Conservation (phyloP, 202 grass and related monocot genomes). For the Dendrocalamus latiflorus region DNA sequence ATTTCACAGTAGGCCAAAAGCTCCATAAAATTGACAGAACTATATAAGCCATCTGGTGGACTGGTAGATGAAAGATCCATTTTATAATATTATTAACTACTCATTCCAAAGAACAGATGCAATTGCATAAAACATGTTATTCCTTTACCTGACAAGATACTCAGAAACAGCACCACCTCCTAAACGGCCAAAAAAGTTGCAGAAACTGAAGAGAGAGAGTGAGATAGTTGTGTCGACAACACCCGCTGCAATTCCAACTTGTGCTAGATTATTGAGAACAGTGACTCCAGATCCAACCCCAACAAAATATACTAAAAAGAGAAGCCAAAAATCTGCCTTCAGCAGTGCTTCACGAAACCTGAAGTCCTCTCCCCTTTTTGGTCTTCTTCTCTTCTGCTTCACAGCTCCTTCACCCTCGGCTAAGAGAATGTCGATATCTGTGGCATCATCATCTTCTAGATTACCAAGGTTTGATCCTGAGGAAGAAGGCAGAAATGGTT, state of each 20-base stretch:
- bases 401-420: constrained; percentile 91
- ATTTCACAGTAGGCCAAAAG: neutral
- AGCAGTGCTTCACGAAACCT: constrained; percentile 78
- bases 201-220: constrained; percentile 80
- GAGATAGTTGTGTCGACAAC: constrained; percentile 64
- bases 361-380: constrained; percentile 90
- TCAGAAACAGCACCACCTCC: constrained; percentile 73
- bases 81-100: neutral
- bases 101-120: neutral
- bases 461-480: constrained; percentile 42
- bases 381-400: constrained; percentile 75
- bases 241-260: constrained; percentile 81
- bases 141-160: constrained; percentile 69
- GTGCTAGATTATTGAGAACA: constrained; percentile 91
- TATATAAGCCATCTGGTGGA: neutral
- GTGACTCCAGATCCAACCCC: constrained; percentile 87
- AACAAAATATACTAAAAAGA: constrained; percentile 74
- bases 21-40: neutral
- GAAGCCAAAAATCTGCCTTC: constrained; percentile 93
- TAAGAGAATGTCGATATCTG: constrained; percentile 75
- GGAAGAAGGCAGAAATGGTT: constrained; percentile 44
- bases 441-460: constrained; percentile 47
- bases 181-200: constrained; percentile 84
- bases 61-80: neutral
- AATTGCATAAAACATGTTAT: neutral